Evolutionary conservation across 2,329 filamentous ascomycete genomes (phyloP), one percentile per base, ranked within the genome.

Genomic region (Neopestalotiopsis clavispora): DNA sequence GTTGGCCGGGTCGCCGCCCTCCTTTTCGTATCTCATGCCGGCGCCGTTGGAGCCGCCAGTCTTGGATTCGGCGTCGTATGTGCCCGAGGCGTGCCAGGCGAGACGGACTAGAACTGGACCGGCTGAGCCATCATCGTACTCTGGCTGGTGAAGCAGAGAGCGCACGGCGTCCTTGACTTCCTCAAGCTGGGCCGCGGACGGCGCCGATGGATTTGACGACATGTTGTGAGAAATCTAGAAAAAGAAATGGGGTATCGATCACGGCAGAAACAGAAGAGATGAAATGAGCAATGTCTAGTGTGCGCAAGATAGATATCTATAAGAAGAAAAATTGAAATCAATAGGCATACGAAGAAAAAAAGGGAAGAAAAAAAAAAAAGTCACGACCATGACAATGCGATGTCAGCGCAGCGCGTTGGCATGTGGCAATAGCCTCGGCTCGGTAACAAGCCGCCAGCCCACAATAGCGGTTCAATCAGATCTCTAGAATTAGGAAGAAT

Each of bases 31-130:
- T 42, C 89, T 84, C 89, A 91, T 91, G 20, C 88, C 89, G 0
- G 89, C 89, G 69, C 89, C 89, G 75, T 91, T 91, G 32, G 84
- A 87, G 49, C 89, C 89, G 45, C 89, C 89, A 0, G 89, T 91
- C 74, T 89, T 85, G 67, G 87, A 87, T 67, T 83, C 81, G 38
- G 80, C 79, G 74, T 89, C 86, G 77, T 91, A 91, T 4, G 89
- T 91, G 34, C 89, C 89, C 1, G 89, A 80, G n/a, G 86, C 86
- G 79, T 91, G 89, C 87, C 87, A 91, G 68, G 89, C 89, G 56
- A 91, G 81, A 13, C 89, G 85, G 67, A 91, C 88, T 65, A 91
- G 85, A 0, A 91, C 86, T 0, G 89, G 89, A 1, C 89, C 89
- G 38, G 87, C 87, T 68, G 86, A 89, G 20, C 89, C 89, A 78